Conservation (phyloP, 1,284 basidiomycete genomes). For the Rhodotorula sp. region DNA sequence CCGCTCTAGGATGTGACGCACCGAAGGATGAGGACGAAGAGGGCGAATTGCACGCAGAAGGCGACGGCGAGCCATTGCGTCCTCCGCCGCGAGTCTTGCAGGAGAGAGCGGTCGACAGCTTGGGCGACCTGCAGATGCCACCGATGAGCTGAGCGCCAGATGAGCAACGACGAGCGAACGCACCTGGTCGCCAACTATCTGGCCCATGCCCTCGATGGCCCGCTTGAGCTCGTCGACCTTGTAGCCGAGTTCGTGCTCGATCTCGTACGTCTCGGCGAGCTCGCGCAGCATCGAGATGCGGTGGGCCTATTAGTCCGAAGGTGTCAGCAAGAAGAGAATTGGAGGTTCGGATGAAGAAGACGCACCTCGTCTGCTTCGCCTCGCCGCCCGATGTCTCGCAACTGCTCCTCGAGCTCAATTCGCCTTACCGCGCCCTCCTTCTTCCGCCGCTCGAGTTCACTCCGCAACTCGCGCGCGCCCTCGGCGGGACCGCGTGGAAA, state of each 20-base stretch:
- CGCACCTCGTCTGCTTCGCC: conserved; percentile 2
- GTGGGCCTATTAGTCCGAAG: conserved; percentile 2
- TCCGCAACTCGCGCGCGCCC: not conserved
- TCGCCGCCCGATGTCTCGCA: conserved; percentile 57
- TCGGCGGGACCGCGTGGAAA: not conserved
- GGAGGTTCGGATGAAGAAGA: not conserved
- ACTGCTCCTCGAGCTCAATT: conserved; percentile 64
- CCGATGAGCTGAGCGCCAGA: not conserved
- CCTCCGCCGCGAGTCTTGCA: conserved; percentile 21
- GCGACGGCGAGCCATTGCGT: conserved; percentile 32
- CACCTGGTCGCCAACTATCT: conserved; percentile 31
- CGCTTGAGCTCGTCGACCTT: conserved; percentile 36
- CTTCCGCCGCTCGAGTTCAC: conserved; percentile 4
- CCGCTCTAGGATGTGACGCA: too few species aligned
- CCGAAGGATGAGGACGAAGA: conserved; percentile 36
- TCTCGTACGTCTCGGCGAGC: conserved; percentile 29
- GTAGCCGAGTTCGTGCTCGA: conserved; percentile 30
- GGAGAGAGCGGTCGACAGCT: conserved; percentile 26
- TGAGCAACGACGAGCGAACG: not conserved
- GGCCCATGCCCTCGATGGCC: conserved; percentile 35
- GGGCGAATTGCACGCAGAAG: conserved; percentile 26
- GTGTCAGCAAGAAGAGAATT: not conserved
- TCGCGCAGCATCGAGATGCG: conserved; percentile 22
- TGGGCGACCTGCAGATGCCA: conserved; percentile 24
- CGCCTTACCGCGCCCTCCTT: conserved; percentile 46